Evolutionary conservation across 2,329 filamentous ascomycete genomes (phyloP), one percentile per base, ranked within the genome.

Genomic region (Zymoseptoria crescenta): DNA sequence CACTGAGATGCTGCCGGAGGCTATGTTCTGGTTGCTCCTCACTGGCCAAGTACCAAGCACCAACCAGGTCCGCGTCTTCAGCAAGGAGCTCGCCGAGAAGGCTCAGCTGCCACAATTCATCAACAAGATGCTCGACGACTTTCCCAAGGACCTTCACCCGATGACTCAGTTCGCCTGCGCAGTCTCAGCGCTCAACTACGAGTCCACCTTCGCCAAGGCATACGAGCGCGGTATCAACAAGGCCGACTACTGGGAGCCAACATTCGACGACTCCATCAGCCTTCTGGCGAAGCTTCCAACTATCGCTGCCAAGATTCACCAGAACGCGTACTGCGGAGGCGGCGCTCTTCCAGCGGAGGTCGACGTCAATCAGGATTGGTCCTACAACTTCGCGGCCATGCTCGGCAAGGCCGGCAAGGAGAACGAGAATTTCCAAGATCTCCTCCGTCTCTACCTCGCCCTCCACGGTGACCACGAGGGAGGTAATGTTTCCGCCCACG

Each of bases 381-480:
- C 92, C 0, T 96, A 96, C 82, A 99, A 99, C 82, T 99, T 96
- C 71, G 94, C 94, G 52, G 89, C 91, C 65, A 91, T 97, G 85
- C 84, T 97, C 56, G 93, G 93, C 71, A 96, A 95, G 79, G 84
- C 87, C 55, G 91, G 91, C 66, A 85, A 87, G 75, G 81, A 96
- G 76, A 87, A 97, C 68, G 89, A 92, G 77, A 88, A 89, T 74
- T 96, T 99, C 83, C 93, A 97, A 74, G 94, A 99, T 71, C 82
- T 99, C 20, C 83, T 99, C 63, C 86, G 94, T 68, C 80, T 99
- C 30, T 99, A 99, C 77, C 86, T 99, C 24, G 93, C 94, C 54
- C 87, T 99, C 4, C 94, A 99, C 76, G 94, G 94, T 64, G 94
- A 99, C 76, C 94, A 99, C 84, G 94, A 99, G 85, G 94, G 94